Evolutionary conservation across 306 rosid genomes (phyloP).

Genomic region (Cicer judaicum): DNA sequence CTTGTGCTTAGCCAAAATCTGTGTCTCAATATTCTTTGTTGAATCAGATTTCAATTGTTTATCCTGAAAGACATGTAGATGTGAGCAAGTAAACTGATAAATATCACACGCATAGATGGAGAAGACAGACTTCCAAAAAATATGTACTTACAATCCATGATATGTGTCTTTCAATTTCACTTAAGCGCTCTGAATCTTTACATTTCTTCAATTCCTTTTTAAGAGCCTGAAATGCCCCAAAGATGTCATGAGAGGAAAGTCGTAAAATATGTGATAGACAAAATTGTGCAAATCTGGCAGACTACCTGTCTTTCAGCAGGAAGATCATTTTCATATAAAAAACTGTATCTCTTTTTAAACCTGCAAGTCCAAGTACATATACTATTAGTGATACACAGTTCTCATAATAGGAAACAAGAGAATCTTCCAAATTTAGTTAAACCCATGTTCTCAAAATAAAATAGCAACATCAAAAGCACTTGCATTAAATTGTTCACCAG

Average conservation of each 20-base stretch:
- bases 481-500: slow-evolving; percentile 14
- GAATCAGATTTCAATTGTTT: slow-evolving; percentile 65
- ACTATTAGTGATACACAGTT: slow-evolving; percentile 1
- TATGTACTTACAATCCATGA: slow-evolving; percentile 68
- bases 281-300: not conserved
- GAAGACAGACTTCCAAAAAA: slow-evolving; percentile 32
- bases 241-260: slow-evolving; percentile 30
- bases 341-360: slow-evolving; percentile 74
- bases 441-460: slow-evolving; percentile 22
- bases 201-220: slow-evolving; percentile 58
- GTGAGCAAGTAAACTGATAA: slow-evolving; percentile 1
- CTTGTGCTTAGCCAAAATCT: slow-evolving; percentile 70
- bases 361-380: slow-evolving; percentile 53
- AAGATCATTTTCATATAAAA: slow-evolving; percentile 60
- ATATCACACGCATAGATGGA: slow-evolving; percentile 13
- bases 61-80: slow-evolving; percentile 53
- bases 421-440: slow-evolving; percentile 22
- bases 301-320: slow-evolving; percentile 59
- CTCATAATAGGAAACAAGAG: not conserved
- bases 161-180: slow-evolving; percentile 57
- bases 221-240: slow-evolving; percentile 53
- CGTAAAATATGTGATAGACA: slow-evolving; percentile 24
- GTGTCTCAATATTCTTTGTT: slow-evolving; percentile 50
- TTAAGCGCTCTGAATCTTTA: slow-evolving; percentile 57
- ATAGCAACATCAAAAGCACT: slow-evolving; percentile 11